These are phyloP conservation scores for Cladophialophora yegresii DNA, from an alignment of 2,329 filamentous ascomycete species.

Conservation along the genomic window DNA sequence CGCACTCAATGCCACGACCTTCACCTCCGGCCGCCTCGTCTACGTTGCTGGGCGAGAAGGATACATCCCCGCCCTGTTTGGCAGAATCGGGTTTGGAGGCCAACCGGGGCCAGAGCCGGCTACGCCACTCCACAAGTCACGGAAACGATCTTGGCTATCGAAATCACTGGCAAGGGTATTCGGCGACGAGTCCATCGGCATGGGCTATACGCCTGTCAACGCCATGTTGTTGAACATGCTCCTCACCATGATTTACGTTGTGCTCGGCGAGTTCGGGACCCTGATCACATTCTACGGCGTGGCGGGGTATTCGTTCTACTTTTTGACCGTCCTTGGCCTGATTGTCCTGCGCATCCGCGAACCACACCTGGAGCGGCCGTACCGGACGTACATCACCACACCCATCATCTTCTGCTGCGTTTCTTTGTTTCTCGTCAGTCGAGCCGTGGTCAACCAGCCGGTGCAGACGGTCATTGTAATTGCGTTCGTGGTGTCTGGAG, in stretches of 20 bases:
- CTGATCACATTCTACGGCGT: conserved; percentile 97
- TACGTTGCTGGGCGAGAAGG: conserved; percentile 95
- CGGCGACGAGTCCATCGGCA: conserved; percentile 73
- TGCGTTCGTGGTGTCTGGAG: conserved; percentile 76
- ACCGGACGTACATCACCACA: conserved; percentile 94
- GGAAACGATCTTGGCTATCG: conserved; percentile 57
- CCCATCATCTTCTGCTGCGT: conserved; percentile 99
- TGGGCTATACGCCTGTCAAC: conserved; percentile 93
- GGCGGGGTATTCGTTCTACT: conserved; percentile 96
- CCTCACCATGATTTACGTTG: conserved; percentile 74
- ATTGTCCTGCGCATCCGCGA: conserved; percentile 88
- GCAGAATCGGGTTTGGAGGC: conserved; percentile 70
- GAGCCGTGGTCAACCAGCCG: conserved; percentile 87
- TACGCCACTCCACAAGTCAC: conserved; percentile 42
- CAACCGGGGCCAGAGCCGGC: conserved; percentile 34
- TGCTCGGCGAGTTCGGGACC: conserved; percentile 86
- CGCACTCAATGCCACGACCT: conserved; percentile 89
- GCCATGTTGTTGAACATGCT: conserved; percentile 79
- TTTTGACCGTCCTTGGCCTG: conserved; percentile 87
- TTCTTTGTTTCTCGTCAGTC: conserved; percentile 82
- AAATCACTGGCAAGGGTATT: conserved; percentile 64
- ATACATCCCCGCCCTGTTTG: conserved; percentile 82
- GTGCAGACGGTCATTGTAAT: conserved; percentile 86
- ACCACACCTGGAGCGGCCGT: conserved; percentile 83
- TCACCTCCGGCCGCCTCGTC: conserved; percentile 86